These are phyloP conservation scores for Pyronema omphalodes DNA, from an alignment of 495 filamentous ascomycete species.

Conservation along the genomic window DNA sequence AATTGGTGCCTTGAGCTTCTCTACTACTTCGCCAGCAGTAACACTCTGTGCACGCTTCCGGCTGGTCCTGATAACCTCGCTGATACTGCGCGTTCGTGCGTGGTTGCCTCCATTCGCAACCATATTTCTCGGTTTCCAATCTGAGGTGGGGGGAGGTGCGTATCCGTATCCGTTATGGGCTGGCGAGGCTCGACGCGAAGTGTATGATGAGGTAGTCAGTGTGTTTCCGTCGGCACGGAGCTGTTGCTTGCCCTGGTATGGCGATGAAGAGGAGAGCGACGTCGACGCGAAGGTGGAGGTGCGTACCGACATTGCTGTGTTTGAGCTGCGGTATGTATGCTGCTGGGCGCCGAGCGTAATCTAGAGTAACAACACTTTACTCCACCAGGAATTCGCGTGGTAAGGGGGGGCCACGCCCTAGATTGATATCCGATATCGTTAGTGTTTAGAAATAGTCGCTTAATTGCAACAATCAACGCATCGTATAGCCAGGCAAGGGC, in stretches of 20 bases:
- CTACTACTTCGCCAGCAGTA: conserved; percentile 49
- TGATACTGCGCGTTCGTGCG: neutral
- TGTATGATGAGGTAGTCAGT: neutral
- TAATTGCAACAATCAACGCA: no score
- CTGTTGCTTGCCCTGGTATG: neutral
- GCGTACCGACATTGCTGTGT: neutral
- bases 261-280: neutral
- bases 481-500: no score
- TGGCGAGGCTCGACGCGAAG: neutral
- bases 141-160: neutral
- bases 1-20: conserved; percentile 74
- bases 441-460: no score
- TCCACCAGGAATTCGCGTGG: no score
- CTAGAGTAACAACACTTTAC: no score
- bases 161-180: neutral
- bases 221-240: neutral
- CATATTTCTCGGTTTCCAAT: neutral
- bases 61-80: conserved; percentile 4
- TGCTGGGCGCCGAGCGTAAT: neutral
- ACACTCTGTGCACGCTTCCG: conserved; percentile 18
- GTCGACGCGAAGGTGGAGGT: neutral
- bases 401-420: no score
- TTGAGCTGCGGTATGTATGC: neutral
- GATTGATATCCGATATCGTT: no score
- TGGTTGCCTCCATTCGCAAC: neutral